A percentile compares a stretch with the other conserved stretches of the same genome.
Conservation (phyloP, 352 stramenopile genomes). For the Globisporangium paddicum region DNA sequence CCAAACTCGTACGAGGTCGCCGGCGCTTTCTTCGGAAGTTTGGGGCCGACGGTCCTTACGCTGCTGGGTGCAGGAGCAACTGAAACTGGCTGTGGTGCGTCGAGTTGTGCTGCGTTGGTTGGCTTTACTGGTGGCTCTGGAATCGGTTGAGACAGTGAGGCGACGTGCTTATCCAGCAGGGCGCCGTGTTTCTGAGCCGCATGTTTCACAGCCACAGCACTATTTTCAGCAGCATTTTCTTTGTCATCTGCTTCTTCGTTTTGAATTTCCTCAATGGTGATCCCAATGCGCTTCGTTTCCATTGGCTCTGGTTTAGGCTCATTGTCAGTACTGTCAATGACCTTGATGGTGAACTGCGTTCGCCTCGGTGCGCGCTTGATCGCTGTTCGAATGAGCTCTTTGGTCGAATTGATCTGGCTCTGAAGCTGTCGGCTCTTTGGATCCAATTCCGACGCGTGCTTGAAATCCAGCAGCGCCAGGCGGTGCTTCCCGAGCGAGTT, state of each 20-base stretch:
- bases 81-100: background rate
- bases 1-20: constrained; percentile 75
- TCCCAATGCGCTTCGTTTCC: background rate
- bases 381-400: constrained; percentile 54
- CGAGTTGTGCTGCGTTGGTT: background rate
- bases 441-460: constrained; percentile 55
- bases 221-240: constrained; percentile 8
- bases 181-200: background rate
- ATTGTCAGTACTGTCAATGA: constrained; percentile 19
- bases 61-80: background rate
- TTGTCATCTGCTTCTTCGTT: background rate
- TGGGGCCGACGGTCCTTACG: constrained; percentile 23
- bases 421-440: constrained; percentile 67
- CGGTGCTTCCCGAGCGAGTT: constrained; percentile 85
- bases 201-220: background rate
- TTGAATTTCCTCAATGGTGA: background rate
- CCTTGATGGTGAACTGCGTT: constrained; percentile 40
- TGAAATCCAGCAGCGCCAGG: constrained; percentile 81
- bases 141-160: background rate
- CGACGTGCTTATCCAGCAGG: background rate
- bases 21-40: constrained; percentile 59
- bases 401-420: constrained; percentile 49
- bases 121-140: background rate
- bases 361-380: constrained; percentile 65
- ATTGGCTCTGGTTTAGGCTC: constrained; percentile 13